Evolutionary conservation across 257 asterid genomes (phyloP), one percentile per base, ranked within the genome.

Genomic region (Orobanche coerulescens): DNA sequence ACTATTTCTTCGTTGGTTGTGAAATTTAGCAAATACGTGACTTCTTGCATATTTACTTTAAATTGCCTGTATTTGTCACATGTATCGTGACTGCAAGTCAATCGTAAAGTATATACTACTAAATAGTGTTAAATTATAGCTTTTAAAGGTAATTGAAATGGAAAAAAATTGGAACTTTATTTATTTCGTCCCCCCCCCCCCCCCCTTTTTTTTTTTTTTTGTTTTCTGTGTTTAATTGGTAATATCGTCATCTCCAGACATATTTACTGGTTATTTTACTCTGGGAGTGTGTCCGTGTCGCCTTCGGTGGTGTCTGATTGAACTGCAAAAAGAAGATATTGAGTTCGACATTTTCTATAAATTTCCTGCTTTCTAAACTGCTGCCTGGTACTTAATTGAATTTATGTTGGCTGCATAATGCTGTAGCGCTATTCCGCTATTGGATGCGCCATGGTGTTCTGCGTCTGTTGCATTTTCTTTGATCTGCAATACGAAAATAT

Each of bases 391-490:
- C 5, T n/a, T n/a, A n/a, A n/a, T n/a, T n/a, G n/a, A n/a, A n/a
- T n/a, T n/a, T n/a, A n/a, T n/a, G n/a, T n/a, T n/a, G n/a, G n/a
- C n/a, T n/a, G n/a, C n/a, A n/a, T n/a, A n/a, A n/a, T n/a, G n/a
- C n/a, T n/a, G n/a, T n/a, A n/a, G n/a, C n/a, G n/a, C n/a, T n/a
- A n/a, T n/a, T n/a, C n/a, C n/a, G n/a, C n/a, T n/a, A n/a, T n/a
- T n/a, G n/a, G n/a, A n/a, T n/a, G n/a, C n/a, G n/a, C n/a, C n/a
- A n/a, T n/a, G n/a, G n/a, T n/a, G n/a, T n/a, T n/a, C n/a, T n/a
- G n/a, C n/a, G n/a, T n/a, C n/a, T n/a, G n/a, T 33, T 58, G 56
- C 42, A 33, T 52, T 25, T 19, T 22, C 55, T 33, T 56, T 59
- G 48, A 36, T 56, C 39, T 49, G 58, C 66, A 37, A 36, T 31